Base-by-base conservation (phyloP, 2,329 filamentous ascomycete species). In the Xylaria arbuscula region DNA sequence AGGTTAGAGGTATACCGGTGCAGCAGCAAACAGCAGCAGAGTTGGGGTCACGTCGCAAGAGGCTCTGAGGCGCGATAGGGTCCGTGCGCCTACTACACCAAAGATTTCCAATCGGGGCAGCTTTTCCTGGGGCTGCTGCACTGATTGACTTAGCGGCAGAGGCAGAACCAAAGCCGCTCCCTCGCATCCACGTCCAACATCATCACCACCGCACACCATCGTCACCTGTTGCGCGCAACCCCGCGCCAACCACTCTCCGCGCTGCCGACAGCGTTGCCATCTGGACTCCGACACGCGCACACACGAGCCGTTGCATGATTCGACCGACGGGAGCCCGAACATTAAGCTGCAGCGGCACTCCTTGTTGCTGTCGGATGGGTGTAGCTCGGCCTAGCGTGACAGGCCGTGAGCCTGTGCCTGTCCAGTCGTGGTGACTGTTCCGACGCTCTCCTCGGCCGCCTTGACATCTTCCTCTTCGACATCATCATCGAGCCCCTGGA, bases 351-450 rank as follows among this genome's bases (percentile, higher is more conserved):
- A 28, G 58, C 54, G 51, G 63, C 56, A 32, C 66, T 61, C 51
- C 34, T 64, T 22, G 66, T 57, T 53, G 56, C 77, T 77, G 76
- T 81, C 83, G 83, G 79, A 86, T 86, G 84, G 81, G 83, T 81
- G 80, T 79, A 77, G 77, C 78, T 78, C 77, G 79, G 77, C 79
- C 76, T 74, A 78, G 79, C 78, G 80, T 81, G 80, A 82, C 82
- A 81, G 84, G 85, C 85, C 82, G 62, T 70, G 65, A 80, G 79
- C 78, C 80, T 81, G 84, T 82, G 79, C 78, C 80, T 81, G 85
- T 81, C 82, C 83, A 79, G 79, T 70, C 72, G 56, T 66, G 69
- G 70, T 72, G 64, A 72, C 54, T 59, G 57, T 50, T 63, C 6
- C 55, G 17, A 59, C 66, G 13, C 63, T 40, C 34, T 40, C n/a